Base-by-base conservation (phyloP, 2,329 filamentous ascomycete genomes). In the Immersiporthe knoxdaviesiana region DNA sequence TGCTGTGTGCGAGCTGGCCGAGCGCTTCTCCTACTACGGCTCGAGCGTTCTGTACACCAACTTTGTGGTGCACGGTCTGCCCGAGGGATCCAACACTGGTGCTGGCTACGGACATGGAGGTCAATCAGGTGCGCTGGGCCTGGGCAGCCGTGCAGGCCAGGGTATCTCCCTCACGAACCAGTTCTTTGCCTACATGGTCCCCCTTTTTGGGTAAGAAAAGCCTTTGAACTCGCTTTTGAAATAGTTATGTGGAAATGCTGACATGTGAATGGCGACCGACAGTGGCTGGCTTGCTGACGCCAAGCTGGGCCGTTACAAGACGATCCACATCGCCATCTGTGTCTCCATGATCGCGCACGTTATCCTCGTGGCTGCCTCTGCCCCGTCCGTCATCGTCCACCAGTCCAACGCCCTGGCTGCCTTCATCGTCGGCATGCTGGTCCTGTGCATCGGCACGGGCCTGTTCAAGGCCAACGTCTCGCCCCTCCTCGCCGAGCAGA, bases 391-490 rank as follows among this genome's bases (percentile, higher is more conserved):
- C 62, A 89, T 93, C 61, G 80, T 86, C 59, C 80, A 87, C 72
- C 80, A 81, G 47, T 84, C 88, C 21, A 81, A 83, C 16, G 83
- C 90, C 0, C 86, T 92, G 60, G 90, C 82, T 1, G 88, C 87
- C 65, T 91, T 93, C 74, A 85, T 93, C 75, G 87, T 93, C 76
- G 91, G 90, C n/a, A 80, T 85, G 41, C 75, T 85, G 44, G 75
- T 76, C 32, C 81, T 86, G 52, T 83, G 84, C 73, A 78, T 92
- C 39, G 92, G 92, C 58, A 92, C 91, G 1, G 92, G 92, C 71
- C 91, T 92, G 75, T 93, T 94, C 86, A 95, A 94, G 83, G 87
- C 90, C 72, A 94, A 94, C 76, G 91, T 94, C 58, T 89, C 90
- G 0, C 89, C 90, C 0, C 81, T 92, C 24, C 87, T 93, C 68